Percentiles rank a stretch among this genome's conserved stretches.
These are phyloP conservation scores for Fibroporia radiculosa DNA, from an alignment of 768 basidiomycete genomes.

Conservation along the genomic window DNA sequence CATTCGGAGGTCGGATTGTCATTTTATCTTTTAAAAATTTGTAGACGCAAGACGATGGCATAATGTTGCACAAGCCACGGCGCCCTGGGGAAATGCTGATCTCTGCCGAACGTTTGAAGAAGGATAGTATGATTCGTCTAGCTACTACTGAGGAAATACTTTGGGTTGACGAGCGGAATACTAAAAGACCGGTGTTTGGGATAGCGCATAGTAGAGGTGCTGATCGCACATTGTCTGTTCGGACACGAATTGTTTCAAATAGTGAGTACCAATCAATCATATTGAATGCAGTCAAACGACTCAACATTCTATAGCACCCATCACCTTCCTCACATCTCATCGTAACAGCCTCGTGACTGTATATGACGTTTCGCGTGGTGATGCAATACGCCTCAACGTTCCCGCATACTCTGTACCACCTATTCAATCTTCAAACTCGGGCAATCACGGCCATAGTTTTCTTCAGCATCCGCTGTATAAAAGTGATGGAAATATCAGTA, in stretches of 20 bases:
- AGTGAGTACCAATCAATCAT: slow-evolving; percentile 26
- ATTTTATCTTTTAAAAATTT: slow-evolving; percentile 5
- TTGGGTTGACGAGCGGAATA: slow-evolving; percentile 64
- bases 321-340: slow-evolving; percentile 54
- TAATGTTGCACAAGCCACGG: slow-evolving; percentile 29
- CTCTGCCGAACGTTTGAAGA: slow-evolving; percentile 37
- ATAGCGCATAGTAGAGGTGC: slow-evolving; percentile 52
- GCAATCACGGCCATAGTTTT: slow-evolving; percentile 26
- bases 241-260: slow-evolving; percentile 28
- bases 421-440: slow-evolving; percentile 17
- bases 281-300: no score
- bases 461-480: slow-evolving; percentile 21
- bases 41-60: slow-evolving; percentile 23
- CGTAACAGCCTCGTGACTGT: slow-evolving; percentile 51
- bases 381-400: slow-evolving; percentile 36
- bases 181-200: slow-evolving; percentile 49
- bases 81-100: slow-evolving; percentile 38
- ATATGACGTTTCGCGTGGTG: slow-evolving; percentile 51
- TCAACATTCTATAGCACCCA: no score
- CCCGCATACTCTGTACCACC: slow-evolving; percentile 39
- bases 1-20: slow-evolving; percentile 1
- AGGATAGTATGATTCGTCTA: slow-evolving; percentile 41
- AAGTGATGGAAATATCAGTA: slow-evolving; percentile 20
- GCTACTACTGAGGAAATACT: slow-evolving; percentile 54
- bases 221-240: slow-evolving; percentile 48